phyloP scores from a whole-genome alignment of 192 early-diverging fungal species.

The Kappamyces sp. region DNA sequence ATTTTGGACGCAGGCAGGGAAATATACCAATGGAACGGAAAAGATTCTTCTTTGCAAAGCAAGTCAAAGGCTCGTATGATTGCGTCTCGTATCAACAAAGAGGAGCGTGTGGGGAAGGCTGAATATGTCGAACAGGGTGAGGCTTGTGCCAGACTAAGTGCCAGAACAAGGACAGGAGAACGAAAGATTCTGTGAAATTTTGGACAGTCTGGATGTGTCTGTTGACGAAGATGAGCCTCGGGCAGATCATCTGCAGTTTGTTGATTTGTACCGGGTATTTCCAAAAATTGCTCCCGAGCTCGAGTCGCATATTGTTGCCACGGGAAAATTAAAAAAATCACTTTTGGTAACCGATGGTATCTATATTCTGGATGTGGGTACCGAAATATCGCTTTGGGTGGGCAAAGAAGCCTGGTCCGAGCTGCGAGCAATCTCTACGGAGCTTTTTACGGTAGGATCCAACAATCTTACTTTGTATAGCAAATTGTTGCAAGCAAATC shows the following conservation, averaged over 20 bases:
- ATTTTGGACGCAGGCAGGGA: constrained; percentile 38
- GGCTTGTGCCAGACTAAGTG: background rate
- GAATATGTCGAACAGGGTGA: constrained; percentile 30
- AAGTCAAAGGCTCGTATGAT: constrained; percentile 40
- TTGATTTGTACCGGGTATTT: constrained; percentile 19
- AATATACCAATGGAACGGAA: constrained; percentile 47
- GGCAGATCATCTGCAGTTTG: background rate
- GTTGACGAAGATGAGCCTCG: background rate
- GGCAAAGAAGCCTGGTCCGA: constrained; percentile 22
- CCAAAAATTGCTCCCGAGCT: constrained; percentile 26
- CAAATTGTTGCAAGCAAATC: constrained; percentile 25
- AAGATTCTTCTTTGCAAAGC: constrained; percentile 13
- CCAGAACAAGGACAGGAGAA: constrained; percentile 21
- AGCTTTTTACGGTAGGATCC: constrained; percentile 36
- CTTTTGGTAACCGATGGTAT: constrained; percentile 32
- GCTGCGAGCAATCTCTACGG: constrained; percentile 24
- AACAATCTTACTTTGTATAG: constrained; percentile 16
- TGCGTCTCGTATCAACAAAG: constrained; percentile 23
- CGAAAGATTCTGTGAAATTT: constrained; percentile 6
- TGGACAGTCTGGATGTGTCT: constrained; percentile 2
- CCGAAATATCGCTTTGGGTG: constrained; percentile 47
- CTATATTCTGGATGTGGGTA: constrained; percentile 41
- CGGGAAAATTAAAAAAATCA: constrained; percentile 19
- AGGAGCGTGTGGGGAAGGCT: constrained; percentile 33
- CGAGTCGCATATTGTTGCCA: constrained; percentile 20